Percentiles rank a stretch among this genome's conserved stretches.
phyloP scores from a whole-genome alignment of 768 basidiomycete genomes.

The Suillus subluteus region DNA sequence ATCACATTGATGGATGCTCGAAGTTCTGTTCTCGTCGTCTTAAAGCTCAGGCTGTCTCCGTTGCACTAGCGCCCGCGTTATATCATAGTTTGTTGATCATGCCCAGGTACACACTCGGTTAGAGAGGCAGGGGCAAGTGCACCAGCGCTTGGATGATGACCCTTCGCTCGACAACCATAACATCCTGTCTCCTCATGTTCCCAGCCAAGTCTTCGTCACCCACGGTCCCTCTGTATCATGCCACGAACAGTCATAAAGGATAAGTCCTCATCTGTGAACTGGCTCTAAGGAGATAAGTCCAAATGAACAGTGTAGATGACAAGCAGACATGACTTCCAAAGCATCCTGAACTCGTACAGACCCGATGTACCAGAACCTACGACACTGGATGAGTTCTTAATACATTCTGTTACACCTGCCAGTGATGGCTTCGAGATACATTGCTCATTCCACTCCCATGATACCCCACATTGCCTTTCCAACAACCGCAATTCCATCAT shows the following conservation, averaged over 20 bases:
- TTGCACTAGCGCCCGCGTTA: too few relatives aligned
- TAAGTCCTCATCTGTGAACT: constrained; percentile 14
- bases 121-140: background rate
- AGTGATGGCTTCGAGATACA: background rate
- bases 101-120: background rate
- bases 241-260: background rate
- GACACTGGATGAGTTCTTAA: background rate
- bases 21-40: background rate
- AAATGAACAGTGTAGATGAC: background rate
- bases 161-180: too few relatives aligned
- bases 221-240: background rate
- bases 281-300: constrained; percentile 4
- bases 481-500: constrained; percentile 48
- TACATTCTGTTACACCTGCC: background rate
- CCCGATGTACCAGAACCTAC: background rate
- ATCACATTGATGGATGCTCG: background rate
- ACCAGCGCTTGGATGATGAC: background rate
- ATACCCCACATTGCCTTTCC: constrained; percentile 49
- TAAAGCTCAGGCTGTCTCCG: too few relatives aligned
- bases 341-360: background rate
- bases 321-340: background rate
- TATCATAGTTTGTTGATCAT: too few relatives aligned
- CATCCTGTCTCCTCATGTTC: background rate
- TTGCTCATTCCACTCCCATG: constrained; percentile 39
- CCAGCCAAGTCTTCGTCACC: background rate